Percentiles rank a stretch among this genome's conserved stretches.
These are phyloP conservation scores for Polytolypa hystricis DNA, from an alignment of 2,329 filamentous ascomycete species.

Conservation along the genomic window DNA sequence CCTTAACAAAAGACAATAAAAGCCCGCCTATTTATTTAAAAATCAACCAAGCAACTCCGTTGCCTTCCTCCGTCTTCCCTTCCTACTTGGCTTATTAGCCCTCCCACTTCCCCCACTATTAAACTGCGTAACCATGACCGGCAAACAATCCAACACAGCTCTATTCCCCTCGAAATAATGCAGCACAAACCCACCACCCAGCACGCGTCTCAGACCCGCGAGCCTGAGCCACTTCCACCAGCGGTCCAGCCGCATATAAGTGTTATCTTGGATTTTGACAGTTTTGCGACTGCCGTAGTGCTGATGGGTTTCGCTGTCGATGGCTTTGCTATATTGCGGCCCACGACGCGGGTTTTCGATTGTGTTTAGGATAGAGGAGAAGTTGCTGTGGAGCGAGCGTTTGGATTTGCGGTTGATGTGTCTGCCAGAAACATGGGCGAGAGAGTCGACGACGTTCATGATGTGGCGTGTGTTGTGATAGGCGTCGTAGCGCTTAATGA, in stretches of 20 bases:
- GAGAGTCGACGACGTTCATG: constrained; percentile 45
- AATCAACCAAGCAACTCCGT: constrained; percentile 1
- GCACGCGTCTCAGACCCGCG: constrained; percentile 48
- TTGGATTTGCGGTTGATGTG: constrained; percentile 56
- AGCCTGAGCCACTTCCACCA: constrained; percentile 64
- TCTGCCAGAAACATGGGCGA: constrained; percentile 50
- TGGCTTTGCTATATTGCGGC: constrained; percentile 54
- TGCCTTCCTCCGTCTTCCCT: constrained; percentile 2
- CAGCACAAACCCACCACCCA: constrained; percentile 51
- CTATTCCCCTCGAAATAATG: constrained; percentile 52
- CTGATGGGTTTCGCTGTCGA: constrained; percentile 48
- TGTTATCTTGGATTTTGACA: constrained; percentile 48
- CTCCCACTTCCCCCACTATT: neutral
- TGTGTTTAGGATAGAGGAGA: constrained; percentile 54
- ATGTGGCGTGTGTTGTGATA: constrained; percentile 55
- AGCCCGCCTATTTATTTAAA: constrained; percentile 6
- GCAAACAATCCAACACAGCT: constrained; percentile 49
- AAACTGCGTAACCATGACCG: constrained; percentile 28
- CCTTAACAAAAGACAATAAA: too few relatives aligned
- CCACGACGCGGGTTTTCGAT: constrained; percentile 57
- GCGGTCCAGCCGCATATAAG: constrained; percentile 53
- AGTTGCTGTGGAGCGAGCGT: constrained; percentile 54
- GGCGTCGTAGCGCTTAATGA: constrained; percentile 55
- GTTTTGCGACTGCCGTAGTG: constrained; percentile 52
- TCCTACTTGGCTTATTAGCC: neutral